These are phyloP conservation scores for Naganishia sp. DNA, from an alignment of 1,284 basidiomycete species.

Conservation along the genomic window DNA sequence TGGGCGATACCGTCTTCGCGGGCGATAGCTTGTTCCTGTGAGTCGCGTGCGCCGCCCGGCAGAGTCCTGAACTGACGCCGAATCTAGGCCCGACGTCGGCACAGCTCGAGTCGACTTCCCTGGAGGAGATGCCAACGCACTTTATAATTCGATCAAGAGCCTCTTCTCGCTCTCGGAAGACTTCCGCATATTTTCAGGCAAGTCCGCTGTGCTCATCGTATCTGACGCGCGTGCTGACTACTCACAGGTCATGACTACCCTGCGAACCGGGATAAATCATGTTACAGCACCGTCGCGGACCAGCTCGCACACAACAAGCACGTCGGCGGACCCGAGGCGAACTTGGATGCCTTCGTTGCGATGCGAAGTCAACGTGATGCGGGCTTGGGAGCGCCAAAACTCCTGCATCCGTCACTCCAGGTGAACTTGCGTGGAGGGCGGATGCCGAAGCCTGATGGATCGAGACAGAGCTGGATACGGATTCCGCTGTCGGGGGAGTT, in stretches of 20 bases:
- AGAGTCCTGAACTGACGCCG: neutral
- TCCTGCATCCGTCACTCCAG: slow-evolving; percentile 42
- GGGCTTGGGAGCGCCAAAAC: slow-evolving; percentile 36
- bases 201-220: slow-evolving; percentile 21
- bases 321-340: slow-evolving; percentile 34
- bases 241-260: slow-evolving; percentile 34
- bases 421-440: slow-evolving; percentile 43
- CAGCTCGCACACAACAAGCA: slow-evolving; percentile 41
- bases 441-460: slow-evolving; percentile 35
- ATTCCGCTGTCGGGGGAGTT: slow-evolving; percentile 33
- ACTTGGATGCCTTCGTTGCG: slow-evolving; percentile 36
- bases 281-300: slow-evolving; percentile 41
- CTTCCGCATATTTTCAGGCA: slow-evolving; percentile 41
- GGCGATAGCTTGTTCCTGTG: slow-evolving; percentile 45
- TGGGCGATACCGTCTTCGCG: slow-evolving; percentile 41
- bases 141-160: slow-evolving; percentile 37
- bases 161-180: slow-evolving; percentile 39
- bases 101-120: slow-evolving; percentile 47
- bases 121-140: slow-evolving; percentile 37
- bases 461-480: slow-evolving; percentile 32
- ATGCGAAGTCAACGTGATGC: slow-evolving; percentile 41
- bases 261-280: slow-evolving; percentile 34
- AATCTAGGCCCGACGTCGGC: slow-evolving; percentile 40
- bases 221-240: neutral
- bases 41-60: neutral